These are phyloP conservation scores for Rhodotorula babjevae DNA, from an alignment of 768 basidiomycete genomes.

Conservation along the genomic window DNA sequence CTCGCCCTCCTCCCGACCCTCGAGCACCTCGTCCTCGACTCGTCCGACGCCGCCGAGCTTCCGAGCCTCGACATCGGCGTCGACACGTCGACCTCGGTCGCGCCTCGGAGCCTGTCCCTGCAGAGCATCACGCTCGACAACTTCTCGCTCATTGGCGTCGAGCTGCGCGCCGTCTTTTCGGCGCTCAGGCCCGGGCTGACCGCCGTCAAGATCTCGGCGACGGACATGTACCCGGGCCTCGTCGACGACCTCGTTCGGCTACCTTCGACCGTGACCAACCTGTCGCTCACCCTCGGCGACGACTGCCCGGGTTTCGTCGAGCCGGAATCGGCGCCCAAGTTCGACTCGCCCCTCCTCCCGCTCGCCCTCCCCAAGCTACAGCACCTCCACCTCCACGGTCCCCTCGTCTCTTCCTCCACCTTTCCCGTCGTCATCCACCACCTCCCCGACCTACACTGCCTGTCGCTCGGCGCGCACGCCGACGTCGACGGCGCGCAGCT, in stretches of 20 bases:
- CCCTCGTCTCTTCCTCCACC: background rate
- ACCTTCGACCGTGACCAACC: background rate
- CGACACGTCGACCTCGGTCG: background rate
- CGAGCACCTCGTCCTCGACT: background rate
- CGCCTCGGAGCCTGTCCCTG: background rate
- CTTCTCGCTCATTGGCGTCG: background rate
- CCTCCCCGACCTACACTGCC: background rate
- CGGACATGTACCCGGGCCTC: background rate
- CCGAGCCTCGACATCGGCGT: background rate
- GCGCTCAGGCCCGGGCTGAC: background rate
- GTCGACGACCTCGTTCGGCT: background rate
- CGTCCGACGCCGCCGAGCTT: too few relatives aligned
- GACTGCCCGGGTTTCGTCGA: background rate
- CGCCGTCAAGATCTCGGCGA: rapidly evolving
- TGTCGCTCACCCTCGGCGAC: background rate
- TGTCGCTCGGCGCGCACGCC: background rate
- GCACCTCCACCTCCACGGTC: background rate
- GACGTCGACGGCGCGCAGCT: background rate
- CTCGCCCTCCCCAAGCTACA: background rate
- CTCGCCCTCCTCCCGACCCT: background rate
- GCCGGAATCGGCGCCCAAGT: background rate
- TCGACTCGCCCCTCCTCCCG: background rate
- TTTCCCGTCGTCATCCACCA: background rate
- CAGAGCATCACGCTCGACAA: background rate
- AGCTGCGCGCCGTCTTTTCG: background rate